phyloP scores from a whole-genome alignment of 1,139 yeast genomes.

The Kluyveromyces sp. region DNA sequence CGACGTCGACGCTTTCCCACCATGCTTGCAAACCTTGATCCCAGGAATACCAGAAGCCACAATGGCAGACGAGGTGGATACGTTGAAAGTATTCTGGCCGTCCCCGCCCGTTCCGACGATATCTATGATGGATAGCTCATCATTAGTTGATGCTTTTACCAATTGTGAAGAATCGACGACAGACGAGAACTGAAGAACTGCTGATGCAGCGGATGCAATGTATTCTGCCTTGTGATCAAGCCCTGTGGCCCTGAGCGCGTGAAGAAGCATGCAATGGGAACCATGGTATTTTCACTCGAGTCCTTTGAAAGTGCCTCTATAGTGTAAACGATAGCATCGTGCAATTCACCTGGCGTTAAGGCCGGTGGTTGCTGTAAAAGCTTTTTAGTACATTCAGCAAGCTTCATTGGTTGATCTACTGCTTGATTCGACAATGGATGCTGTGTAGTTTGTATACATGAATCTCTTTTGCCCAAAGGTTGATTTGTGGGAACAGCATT shows the following conservation, averaged over 20 bases:
- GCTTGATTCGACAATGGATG: too few species aligned
- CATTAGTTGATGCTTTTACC: not conserved
- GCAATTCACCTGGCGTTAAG: conserved; percentile 23
- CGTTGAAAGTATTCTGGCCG: conserved; percentile 94
- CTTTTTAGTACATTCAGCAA: conserved; percentile 18
- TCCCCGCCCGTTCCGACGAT: conserved; percentile 99
- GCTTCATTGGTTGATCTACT: not conserved
- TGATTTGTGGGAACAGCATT: too few species aligned
- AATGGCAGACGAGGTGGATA: conserved; percentile 88
- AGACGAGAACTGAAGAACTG: conserved; percentile 57
- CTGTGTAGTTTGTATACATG: too few species aligned
- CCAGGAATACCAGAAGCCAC: conserved; percentile 85
- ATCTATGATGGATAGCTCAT: conserved; percentile 51
- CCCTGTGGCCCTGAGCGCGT: conserved; percentile 67
- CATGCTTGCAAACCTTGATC: conserved; percentile 77
- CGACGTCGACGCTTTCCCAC: conserved; percentile 94
- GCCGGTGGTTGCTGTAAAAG: conserved; percentile 18
- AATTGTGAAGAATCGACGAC: conserved; percentile 29
- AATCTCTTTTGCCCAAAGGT: too few species aligned
- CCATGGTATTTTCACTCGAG: conserved; percentile 23
- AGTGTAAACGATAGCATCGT: conserved; percentile 18
- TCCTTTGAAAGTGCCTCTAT: conserved; percentile 13
- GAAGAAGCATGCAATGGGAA: conserved; percentile 72
- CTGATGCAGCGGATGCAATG: conserved; percentile 77
- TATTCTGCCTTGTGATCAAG: conserved; percentile 76